Base-by-base conservation (phyloP, 306 rosid species). In the Dicorynia guianensis region DNA sequence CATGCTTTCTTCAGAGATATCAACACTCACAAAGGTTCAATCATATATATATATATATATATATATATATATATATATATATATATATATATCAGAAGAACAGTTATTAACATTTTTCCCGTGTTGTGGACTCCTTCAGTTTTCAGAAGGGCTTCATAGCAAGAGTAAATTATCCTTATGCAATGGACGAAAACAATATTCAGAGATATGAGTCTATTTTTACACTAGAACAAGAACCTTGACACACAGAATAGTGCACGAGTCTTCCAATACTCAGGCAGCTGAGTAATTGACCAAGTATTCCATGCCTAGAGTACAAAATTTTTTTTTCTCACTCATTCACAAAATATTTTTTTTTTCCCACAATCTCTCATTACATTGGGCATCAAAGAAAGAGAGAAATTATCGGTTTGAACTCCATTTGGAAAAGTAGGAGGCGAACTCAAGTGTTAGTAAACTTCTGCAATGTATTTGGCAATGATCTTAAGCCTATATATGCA, bases 331-430 rank as follows among this genome's bases (percentile, higher is more conserved):
- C 14, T 60, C 7, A 7, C 40, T 17, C 60, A 35, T 7, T 60
- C 65, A 34, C 19, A 60, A 14, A 6, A 60, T 63, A 63, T 42
- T 12, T 63, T 63, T 63, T 17, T 13, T 15, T n/a, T n/a, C n/a
- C 52, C 52, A 63, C 47, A 42, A 18, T 40, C 8, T 18, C 44
- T 19, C 33, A 7, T 47, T 49, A 39, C 47, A 48, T n/a, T 60
- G 47, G 9, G 49, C 25, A 38, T 39, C 49, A 61, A 25, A 14
- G 43, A 36, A 30, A 61, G 18, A 36, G 47, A 61, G 30, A 62
- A 2, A 38, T 39, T 38, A 62, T 39, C 7, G 6, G 50, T 18
- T 8, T 62, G 46, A 39, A 39, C 14, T 62, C 48, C 15, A 5
- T 39, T 38, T n/a, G 10, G 3, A 38, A 14, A 38, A 61, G 8